Base-by-base conservation (phyloP, 225 moss, liverwort and hornwort genomes). In the Climacium dendroides region DNA sequence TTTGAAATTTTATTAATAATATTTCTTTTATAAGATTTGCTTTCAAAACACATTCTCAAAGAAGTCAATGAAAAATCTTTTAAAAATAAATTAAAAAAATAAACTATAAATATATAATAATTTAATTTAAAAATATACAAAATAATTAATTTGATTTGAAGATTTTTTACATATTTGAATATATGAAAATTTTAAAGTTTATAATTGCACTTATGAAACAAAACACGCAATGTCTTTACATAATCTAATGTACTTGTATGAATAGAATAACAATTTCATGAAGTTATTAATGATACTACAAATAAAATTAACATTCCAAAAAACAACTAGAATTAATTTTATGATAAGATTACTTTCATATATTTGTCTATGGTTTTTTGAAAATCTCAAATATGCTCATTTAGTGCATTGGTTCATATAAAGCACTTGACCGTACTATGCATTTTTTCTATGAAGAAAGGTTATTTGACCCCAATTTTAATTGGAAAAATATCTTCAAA, bases 401-500 rank as follows among this genome's bases (percentile, higher is more conserved):
- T 41, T 39, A 13, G 7, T 39, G 23, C 23, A 39, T 1, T 7
- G 0, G 4, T 2, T 13, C 2, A 24, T 4, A 7, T 24, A 14
- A 69, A 13, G 1, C 2, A 20, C 0, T 37, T 13, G 37, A 23
- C 7, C 7, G 5, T 10, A 34, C 4, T 2, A 2, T 23, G 13
- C 24, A 39, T 39, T 39, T 39, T 39, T 22, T 3, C 7, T 69
- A 24, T 8, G 4, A n/a, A 66, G 13, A 69, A 69, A 69, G n/a
- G 13, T 39, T 3, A 39, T 35, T 39, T 39, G 7, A 7, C 1
- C 14, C 7, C 24, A 69, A 69, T 39, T 39, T 24, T 23, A 7
- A 14, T 13, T 3, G 0, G 0, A 0, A 70, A 39, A 41, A 25
- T 8, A 25, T 41, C 8, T 25, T 8, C 25, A 4, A 41, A 25